phyloP scores from a whole-genome alignment of 495 filamentous ascomycete genomes.

The Tuber magnatum region DNA sequence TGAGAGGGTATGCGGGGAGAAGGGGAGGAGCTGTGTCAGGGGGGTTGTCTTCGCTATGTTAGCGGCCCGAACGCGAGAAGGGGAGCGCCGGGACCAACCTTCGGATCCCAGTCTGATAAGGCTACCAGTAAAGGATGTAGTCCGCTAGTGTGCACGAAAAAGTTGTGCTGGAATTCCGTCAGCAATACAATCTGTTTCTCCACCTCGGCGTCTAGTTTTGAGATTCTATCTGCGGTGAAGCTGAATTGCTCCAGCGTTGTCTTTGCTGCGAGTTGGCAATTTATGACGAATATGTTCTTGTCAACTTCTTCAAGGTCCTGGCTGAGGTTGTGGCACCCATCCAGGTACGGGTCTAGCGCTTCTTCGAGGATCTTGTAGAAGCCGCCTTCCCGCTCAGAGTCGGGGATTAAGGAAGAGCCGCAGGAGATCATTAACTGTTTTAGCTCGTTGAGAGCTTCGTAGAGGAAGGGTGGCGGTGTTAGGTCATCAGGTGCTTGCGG shows the following conservation, averaged over 20 bases:
- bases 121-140: slow-evolving; percentile 61
- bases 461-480: slow-evolving; percentile 72
- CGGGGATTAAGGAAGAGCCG: slow-evolving; percentile 64
- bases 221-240: slow-evolving; percentile 50
- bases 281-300: slow-evolving; percentile 69
- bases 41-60: slow-evolving; percentile 22
- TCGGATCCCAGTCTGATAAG: slow-evolving; percentile 46
- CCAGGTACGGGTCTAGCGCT: slow-evolving; percentile 79
- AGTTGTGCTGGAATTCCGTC: slow-evolving; percentile 55
- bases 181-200: slow-evolving; percentile 46
- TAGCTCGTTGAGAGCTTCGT: slow-evolving; percentile 69
- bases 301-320: slow-evolving; percentile 53
- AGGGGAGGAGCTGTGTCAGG: slow-evolving; percentile 51
- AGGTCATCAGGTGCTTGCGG: slow-evolving; percentile 61
- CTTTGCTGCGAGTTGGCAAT: slow-evolving; percentile 62
- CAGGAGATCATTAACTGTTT: slow-evolving; percentile 70
- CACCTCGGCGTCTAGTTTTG: slow-evolving; percentile 47
- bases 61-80: not conserved
- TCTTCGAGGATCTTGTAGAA: slow-evolving; percentile 74
- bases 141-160: slow-evolving; percentile 67
- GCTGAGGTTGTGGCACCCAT: slow-evolving; percentile 62
- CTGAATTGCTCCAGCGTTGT: slow-evolving; percentile 49
- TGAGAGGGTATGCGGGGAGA: slow-evolving; percentile 58
- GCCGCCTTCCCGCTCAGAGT: slow-evolving; percentile 52
- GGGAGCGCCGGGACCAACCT: slow-evolving; percentile 3